phyloP scores from a whole-genome alignment of 2,329 filamentous ascomycete species.

The Hymenoscyphus salicellus region DNA sequence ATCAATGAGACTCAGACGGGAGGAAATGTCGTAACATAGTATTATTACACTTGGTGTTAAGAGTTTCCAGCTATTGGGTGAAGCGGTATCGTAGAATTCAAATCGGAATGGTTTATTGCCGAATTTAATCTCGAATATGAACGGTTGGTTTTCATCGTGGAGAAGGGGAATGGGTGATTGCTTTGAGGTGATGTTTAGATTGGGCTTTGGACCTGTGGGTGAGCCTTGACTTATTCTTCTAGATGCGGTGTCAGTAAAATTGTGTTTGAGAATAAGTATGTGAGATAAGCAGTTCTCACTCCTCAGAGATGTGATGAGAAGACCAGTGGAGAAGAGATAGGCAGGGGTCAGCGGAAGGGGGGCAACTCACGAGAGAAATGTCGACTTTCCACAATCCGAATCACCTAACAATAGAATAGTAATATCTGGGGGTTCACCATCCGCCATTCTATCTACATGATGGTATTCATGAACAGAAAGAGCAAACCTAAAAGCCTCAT shows the following conservation, averaged over 20 bases:
- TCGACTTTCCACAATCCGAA: conserved; percentile 58
- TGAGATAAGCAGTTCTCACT: background rate
- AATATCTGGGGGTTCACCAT: conserved; percentile 40
- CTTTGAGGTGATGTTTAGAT: background rate
- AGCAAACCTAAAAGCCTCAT: background rate
- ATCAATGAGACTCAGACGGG: conserved; percentile 56
- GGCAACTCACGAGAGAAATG: conserved; percentile 56
- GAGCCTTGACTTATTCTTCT: conserved; percentile 52
- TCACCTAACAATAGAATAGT: conserved; percentile 59
- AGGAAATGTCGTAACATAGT: conserved; percentile 61
- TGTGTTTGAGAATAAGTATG: background rate
- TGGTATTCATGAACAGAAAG: background rate
- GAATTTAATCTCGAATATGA: conserved; percentile 53
- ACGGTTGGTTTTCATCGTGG: conserved; percentile 59
- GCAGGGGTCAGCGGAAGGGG: background rate
- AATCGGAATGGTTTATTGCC: conserved; percentile 49
- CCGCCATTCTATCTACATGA: conserved; percentile 19
- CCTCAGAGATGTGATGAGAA: background rate
- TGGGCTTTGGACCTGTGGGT: background rate
- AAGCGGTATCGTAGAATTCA: conserved; percentile 59
- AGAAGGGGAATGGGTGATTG: conserved; percentile 4
- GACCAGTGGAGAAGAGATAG: background rate
- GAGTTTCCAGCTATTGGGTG: conserved; percentile 57
- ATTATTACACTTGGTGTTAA: conserved; percentile 57
- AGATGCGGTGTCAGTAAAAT: conserved; percentile 2